Base-by-base conservation (phyloP, 768 basidiomycete genomes). In the Lyophyllum decastes region DNA sequence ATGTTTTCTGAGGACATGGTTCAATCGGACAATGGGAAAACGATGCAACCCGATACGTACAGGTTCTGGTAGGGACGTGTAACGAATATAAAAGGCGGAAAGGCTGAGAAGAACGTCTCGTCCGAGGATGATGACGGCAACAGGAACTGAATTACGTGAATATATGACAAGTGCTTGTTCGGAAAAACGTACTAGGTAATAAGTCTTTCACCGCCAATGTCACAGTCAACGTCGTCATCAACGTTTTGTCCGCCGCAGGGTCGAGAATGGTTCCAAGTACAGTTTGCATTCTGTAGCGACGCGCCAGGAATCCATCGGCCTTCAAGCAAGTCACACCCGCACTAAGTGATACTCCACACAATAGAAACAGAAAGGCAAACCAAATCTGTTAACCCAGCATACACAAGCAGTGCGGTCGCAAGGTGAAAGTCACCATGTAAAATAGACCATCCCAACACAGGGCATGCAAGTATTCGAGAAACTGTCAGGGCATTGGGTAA, bases 251-350 rank as follows among this genome's bases (percentile, higher is more conserved):
- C 2, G 97, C 97, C 0, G 96, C 94, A 12, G 97, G 97, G 70
- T 99, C 97, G 12, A 99, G 81, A 56, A 98, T 94, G 9, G 92
- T 92, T 19, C 97, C 97, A 19, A 98, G 79, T n/a, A 98, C 94
- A 12, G 92, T 86, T 52, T 83, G 82, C 89, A 92, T 93, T 25
- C 90, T 87, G 77, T 81, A 98, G 55, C 82, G 82, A 63, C 97
- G 80, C 0, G 97, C 97, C 58, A 99, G 73, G 68, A 78, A 98
- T 0, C 97, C 97, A 66, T 99, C 97, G 55, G 88, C 82, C 96
- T 98, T 72, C 46, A 55, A 49, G 25, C 40, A 35, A 33, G 24
- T 16, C n/a, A 30, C 30, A 10, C 10, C 10, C 30, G 10, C 26
- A 33, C 58, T 68, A 35, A 64, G 54, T 53, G 55, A 46, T 44